Evolutionary conservation across 495 filamentous ascomycete genomes (phyloP).

Genomic region (Lepraria neglecta): DNA sequence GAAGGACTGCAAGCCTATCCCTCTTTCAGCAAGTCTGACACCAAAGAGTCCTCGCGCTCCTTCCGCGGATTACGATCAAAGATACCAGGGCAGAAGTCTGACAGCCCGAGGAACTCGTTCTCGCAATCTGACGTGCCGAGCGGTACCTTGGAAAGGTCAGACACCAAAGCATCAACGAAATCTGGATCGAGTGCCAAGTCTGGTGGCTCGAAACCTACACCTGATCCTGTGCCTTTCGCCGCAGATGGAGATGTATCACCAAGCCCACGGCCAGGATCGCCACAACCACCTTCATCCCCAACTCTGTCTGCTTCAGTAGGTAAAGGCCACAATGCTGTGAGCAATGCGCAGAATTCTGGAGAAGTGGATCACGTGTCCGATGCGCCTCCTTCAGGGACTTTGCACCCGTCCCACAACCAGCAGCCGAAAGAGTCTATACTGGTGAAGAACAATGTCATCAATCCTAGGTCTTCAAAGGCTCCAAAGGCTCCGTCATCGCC

Average conservation of each 20-base stretch:
- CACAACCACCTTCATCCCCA: slow-evolving; percentile 82
- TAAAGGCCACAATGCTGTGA: slow-evolving; percentile 67
- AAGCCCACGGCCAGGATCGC: slow-evolving; percentile 42
- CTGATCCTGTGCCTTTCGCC: slow-evolving; percentile 17
- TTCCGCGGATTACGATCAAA: slow-evolving; percentile 71
- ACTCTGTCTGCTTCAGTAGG: slow-evolving; percentile 74
- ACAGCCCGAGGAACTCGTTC: slow-evolving; percentile 77
- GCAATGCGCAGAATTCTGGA: slow-evolving; percentile 72
- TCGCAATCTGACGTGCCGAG: slow-evolving; percentile 48
- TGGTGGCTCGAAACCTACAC: slow-evolving; percentile 19
- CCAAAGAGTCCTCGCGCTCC: slow-evolving; percentile 86
- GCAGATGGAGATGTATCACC: slow-evolving; percentile 30
- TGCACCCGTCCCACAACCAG: slow-evolving; percentile 40
- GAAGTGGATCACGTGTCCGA: slow-evolving; percentile 98
- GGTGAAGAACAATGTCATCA: slow-evolving; percentile 62
- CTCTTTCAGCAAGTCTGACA: slow-evolving; percentile 89
- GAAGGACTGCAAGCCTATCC: slow-evolving; percentile 71
- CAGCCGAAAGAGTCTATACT: slow-evolving; percentile 73
- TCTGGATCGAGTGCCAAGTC: slow-evolving; percentile 53
- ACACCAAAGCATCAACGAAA: slow-evolving; percentile 60
- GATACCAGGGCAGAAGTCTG: slow-evolving; percentile 59
- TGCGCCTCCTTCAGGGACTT: slow-evolving; percentile 63
- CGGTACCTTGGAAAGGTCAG: slow-evolving; percentile 57
- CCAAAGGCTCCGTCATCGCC: slow-evolving; percentile 29
- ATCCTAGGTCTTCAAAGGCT: slow-evolving; percentile 43